Conservation (phyloP, 306 rosid genomes). For the Malus orientalis region DNA sequence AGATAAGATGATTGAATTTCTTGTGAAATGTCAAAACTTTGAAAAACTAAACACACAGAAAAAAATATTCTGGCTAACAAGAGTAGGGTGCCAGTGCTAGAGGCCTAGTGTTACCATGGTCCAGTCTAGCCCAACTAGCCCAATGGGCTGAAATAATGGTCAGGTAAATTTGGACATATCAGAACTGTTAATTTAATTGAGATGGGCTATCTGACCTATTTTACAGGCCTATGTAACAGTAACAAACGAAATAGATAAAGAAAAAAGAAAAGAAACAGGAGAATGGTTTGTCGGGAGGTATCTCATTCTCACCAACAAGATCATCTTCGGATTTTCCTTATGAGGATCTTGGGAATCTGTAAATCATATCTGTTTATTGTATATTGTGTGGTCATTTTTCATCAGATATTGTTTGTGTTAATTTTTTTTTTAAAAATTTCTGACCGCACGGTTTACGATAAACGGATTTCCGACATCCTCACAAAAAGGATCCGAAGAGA, state of each 20-base stretch:
- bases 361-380: accelerated
- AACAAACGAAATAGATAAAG: neutral
- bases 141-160: neutral
- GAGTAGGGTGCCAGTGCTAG: neutral
- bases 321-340: too few species aligned
- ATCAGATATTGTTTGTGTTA: too few species aligned
- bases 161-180: neutral
- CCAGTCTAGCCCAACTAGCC: neutral
- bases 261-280: neutral
- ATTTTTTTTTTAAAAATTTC: too few species aligned
- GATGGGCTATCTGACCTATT: neutral
- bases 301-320: too few species aligned
- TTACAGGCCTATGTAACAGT: neutral
- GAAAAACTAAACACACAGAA: neutral
- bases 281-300: neutral
- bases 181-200: neutral
- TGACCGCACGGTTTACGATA: too few species aligned
- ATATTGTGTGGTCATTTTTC: accelerated
- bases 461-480: accelerated
- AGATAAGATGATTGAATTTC: neutral
- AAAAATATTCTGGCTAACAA: neutral
- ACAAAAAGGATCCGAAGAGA: too few species aligned
- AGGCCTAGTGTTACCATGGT: neutral
- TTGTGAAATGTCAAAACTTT: neutral
- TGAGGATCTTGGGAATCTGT: accelerated